These are phyloP conservation scores for Auriscalpium orientale DNA, from an alignment of 768 basidiomycete species.

Conservation along the genomic window DNA sequence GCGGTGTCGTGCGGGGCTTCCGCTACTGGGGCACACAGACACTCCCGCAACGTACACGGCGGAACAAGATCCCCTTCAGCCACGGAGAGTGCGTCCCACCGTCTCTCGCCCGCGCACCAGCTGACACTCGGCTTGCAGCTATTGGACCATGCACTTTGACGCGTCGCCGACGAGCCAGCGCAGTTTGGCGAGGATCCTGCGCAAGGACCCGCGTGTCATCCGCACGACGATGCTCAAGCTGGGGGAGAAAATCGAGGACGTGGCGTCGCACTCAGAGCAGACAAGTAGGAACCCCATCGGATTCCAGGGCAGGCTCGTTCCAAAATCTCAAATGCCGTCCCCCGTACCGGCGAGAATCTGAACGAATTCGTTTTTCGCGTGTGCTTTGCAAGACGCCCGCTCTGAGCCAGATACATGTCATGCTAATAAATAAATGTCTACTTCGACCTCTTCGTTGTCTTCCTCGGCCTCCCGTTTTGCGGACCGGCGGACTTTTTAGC, in stretches of 20 bases:
- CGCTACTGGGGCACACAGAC: conserved; percentile 67
- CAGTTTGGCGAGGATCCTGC: conserved; percentile 58
- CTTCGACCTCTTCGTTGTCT: too few species aligned
- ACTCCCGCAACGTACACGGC: conserved; percentile 68
- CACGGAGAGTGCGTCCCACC: conserved; percentile 65
- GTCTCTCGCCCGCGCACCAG: not conserved
- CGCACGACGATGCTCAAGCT: conserved; percentile 77
- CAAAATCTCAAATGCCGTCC: too few species aligned
- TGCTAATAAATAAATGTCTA: too few species aligned
- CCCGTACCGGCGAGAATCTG: not conserved
- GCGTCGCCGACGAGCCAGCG: conserved; percentile 65
- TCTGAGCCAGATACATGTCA: too few species aligned
- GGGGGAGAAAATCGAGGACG: conserved; percentile 64
- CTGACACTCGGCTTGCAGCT: conserved; percentile 36
- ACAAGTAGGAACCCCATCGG: conserved; percentile 19
- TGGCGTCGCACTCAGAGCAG: conserved; percentile 46
- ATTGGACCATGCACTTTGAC: conserved; percentile 91
- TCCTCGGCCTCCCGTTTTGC: too few species aligned
- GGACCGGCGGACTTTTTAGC: too few species aligned
- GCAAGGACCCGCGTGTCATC: conserved; percentile 75
- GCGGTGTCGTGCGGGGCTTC: conserved; percentile 78
- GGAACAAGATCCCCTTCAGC: conserved; percentile 46
- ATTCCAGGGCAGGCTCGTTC: too few species aligned
- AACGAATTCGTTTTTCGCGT: not conserved
- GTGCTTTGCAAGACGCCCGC: not conserved